phyloP scores from a whole-genome alignment of 192 early-diverging fungal species.

The Chytriomyces sp. region DNA sequence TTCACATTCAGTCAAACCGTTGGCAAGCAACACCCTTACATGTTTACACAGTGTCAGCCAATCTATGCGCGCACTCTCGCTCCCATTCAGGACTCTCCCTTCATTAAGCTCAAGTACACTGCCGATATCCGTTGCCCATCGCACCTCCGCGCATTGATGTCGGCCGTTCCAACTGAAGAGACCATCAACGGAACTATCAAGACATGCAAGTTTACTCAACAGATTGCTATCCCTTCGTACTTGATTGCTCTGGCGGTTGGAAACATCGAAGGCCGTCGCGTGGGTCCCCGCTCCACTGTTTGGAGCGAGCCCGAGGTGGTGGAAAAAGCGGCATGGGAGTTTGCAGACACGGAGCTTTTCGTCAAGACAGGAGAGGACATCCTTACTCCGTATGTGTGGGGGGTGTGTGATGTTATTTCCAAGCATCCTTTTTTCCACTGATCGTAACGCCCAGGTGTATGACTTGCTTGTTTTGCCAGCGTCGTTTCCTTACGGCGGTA shows the following conservation, averaged over 20 bases:
- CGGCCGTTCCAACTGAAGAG: conserved; percentile 73
- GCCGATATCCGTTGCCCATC: conserved; percentile 77
- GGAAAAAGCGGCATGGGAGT: conserved; percentile 92
- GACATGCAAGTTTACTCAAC: conserved; percentile 83
- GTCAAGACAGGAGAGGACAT: conserved; percentile 58
- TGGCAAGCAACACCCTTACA: conserved; percentile 90
- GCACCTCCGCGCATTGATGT: conserved; percentile 90
- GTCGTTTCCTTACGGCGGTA: conserved; percentile 81
- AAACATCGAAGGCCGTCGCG: conserved; percentile 74
- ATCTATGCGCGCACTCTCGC: conserved; percentile 92
- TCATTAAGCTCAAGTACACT: conserved; percentile 81
- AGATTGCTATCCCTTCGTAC: conserved; percentile 90
- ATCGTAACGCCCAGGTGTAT: neutral
- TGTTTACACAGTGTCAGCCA: conserved; percentile 95
- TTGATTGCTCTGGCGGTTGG: conserved; percentile 94
- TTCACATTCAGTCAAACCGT: conserved; percentile 75
- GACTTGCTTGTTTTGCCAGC: conserved; percentile 64
- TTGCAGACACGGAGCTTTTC: conserved; percentile 66
- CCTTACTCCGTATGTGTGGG: conserved; percentile 94
- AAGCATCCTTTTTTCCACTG: neutral
- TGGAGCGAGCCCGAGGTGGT: conserved; percentile 94
- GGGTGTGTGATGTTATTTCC: too few relatives aligned
- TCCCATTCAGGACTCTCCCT: conserved; percentile 64
- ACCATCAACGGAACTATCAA: conserved; percentile 47
- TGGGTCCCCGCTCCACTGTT: conserved; percentile 93